These are phyloP conservation scores for Castanea mollissima DNA, from an alignment of 306 rosid genomes.

Conservation along the genomic window DNA sequence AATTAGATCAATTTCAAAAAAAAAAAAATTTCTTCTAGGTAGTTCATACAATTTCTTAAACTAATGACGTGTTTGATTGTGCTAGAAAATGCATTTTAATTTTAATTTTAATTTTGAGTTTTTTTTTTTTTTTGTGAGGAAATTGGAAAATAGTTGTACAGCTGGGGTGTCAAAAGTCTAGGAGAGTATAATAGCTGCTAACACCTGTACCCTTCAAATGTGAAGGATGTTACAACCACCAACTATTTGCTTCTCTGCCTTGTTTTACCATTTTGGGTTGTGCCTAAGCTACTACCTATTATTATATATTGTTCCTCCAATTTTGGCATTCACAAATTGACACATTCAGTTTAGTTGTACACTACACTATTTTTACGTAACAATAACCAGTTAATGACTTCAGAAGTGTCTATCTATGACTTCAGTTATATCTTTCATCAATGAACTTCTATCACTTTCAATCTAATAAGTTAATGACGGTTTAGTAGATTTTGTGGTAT, in stretches of 20 bases:
- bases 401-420: too few species aligned
- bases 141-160: slow-evolving; percentile 3
- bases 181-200: neutral
- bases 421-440: too few species aligned
- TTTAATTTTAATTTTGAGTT: too few species aligned
- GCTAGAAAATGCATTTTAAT: neutral
- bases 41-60: neutral
- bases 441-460: too few species aligned
- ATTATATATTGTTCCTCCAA: neutral
- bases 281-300: neutral
- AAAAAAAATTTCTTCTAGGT: too few species aligned
- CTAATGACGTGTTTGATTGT: too few species aligned
- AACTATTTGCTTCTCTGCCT: neutral
- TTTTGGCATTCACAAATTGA: neutral
- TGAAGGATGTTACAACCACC: slow-evolving; percentile 25
- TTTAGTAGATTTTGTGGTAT: too few species aligned
- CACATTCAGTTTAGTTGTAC: neutral
- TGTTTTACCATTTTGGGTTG: neutral
- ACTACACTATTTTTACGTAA: neutral
- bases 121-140: neutral
- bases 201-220: slow-evolving; percentile 35
- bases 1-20: too few species aligned
- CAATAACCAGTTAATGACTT: neutral
- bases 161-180: neutral
- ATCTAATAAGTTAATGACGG: too few species aligned